Conservation (phyloP, 768 basidiomycete species). For the Leccinellum rugosiceps region DNA sequence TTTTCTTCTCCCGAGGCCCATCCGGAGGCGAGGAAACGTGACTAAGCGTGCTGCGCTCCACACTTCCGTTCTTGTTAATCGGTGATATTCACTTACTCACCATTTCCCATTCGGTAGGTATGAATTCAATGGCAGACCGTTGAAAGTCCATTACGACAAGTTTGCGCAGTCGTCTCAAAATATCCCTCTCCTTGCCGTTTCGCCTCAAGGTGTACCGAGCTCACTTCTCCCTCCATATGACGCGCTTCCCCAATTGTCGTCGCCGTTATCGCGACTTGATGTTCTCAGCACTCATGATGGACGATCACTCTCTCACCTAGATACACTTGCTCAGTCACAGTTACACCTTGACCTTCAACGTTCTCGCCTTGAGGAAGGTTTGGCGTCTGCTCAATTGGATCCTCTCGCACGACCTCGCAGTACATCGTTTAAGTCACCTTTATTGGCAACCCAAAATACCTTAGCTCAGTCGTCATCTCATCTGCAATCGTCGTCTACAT, state of each 20-base stretch:
- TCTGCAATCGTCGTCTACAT: constrained; percentile 11
- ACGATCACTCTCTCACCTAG: constrained; percentile 19
- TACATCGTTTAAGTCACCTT: constrained; percentile 26
- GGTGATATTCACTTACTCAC: constrained; percentile 7
- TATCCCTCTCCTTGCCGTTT: constrained; percentile 23
- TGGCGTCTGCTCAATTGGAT: constrained; percentile 28
- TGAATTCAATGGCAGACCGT: constrained; percentile 80
- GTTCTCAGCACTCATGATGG: constrained; percentile 24
- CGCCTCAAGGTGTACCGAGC: constrained; percentile 11
- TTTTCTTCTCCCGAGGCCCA: too few relatives aligned
- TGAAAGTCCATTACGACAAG: constrained; percentile 93
- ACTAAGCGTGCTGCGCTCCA: not conserved
- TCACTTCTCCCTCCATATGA: constrained; percentile 23
- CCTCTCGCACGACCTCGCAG: constrained; percentile 22
- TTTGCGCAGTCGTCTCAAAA: constrained; percentile 46
- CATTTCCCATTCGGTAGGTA: constrained; percentile 45
- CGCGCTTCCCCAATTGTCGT: constrained; percentile 17
- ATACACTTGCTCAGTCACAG: constrained; percentile 22
- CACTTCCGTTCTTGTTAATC: not conserved
- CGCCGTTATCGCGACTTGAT: constrained; percentile 24
- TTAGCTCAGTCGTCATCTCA: constrained; percentile 23
- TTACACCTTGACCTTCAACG: constrained; percentile 26
- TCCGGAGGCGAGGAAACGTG: not conserved
- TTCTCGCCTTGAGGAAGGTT: constrained; percentile 27
- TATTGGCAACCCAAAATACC: constrained; percentile 14